Percentiles rank a stretch among this genome's conserved stretches.
Conservation (phyloP, 2,329 filamentous ascomycete genomes). For the Fusarium mundagurra region DNA sequence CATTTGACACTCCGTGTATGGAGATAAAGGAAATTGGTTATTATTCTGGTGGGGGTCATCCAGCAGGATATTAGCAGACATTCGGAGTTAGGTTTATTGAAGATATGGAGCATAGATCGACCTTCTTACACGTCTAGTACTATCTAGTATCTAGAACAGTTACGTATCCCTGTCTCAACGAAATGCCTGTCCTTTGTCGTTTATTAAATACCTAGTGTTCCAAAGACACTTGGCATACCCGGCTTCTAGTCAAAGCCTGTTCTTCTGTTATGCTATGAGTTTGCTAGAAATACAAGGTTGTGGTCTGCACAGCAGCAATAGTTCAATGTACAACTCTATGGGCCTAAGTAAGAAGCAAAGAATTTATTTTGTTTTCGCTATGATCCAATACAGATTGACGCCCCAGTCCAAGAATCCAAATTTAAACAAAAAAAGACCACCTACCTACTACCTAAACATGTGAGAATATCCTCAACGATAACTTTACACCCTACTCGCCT, state of each 20-base stretch:
- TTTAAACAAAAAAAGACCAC: background rate
- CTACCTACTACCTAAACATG: background rate
- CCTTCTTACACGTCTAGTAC: background rate
- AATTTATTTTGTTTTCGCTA: background rate
- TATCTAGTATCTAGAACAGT: background rate
- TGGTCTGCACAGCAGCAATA: background rate
- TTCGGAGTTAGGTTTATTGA: background rate
- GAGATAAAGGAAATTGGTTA: too few species aligned
- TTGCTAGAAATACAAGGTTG: background rate
- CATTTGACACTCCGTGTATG: background rate
- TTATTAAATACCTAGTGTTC: background rate
- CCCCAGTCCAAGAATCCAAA: too few species aligned
- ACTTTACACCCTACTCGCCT: background rate
- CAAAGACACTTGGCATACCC: background rate
- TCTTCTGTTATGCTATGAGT: background rate
- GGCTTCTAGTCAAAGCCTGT: background rate
- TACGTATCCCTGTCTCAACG: background rate
- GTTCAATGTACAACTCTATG: background rate
- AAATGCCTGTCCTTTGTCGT: background rate
- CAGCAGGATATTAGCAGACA: background rate
- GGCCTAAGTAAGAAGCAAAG: background rate
- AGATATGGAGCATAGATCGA: background rate
- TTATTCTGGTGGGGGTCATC: too few species aligned
- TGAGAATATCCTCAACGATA: fast-evolving
- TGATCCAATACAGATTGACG: background rate